Percentiles rank a stretch among this genome's conserved stretches.
phyloP scores from a whole-genome alignment of 179 eudicot genomes.

The Spergularia azorica region DNA sequence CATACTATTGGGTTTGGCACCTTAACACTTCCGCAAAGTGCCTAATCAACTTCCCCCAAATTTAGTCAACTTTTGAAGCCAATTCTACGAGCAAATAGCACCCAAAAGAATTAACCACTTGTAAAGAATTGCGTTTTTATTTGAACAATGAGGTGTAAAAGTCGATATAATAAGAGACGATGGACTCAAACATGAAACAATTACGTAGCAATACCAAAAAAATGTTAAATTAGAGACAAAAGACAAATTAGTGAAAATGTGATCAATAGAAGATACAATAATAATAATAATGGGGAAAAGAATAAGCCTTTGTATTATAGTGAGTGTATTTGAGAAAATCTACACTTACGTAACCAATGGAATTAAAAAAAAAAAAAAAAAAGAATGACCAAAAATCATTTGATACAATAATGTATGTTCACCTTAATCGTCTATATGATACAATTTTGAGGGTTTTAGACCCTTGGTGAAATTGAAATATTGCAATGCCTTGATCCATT shows the following conservation, averaged over 20 bases:
- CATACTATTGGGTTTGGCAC: constrained; percentile 25
- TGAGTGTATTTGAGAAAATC: neutral
- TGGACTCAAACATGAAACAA: no score
- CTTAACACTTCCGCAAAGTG: constrained; percentile 22
- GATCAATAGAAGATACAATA: no score
- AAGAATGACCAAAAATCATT: constrained; percentile 26
- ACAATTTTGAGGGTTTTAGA: constrained; percentile 68
- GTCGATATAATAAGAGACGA: no score
- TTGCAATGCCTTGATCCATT: constrained; percentile 66
- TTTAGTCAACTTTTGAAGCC: neutral
- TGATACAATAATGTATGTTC: neutral
- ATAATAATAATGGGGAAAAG: no score
- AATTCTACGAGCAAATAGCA: neutral
- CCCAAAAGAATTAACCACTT: neutral
- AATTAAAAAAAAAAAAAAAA: neutral
- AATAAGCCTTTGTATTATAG: neutral
- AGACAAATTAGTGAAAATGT: no score
- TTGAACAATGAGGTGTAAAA: neutral
- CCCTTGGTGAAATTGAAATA: constrained; percentile 66
- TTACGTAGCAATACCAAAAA: no score
- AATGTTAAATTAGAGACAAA: no score
- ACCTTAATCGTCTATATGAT: constrained; percentile 44
- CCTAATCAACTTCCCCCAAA: neutral
- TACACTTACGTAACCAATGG: neutral
- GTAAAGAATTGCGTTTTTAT: neutral